Conservation (phyloP, 257 asterid genomes). For the Lycium ferocissimum region DNA sequence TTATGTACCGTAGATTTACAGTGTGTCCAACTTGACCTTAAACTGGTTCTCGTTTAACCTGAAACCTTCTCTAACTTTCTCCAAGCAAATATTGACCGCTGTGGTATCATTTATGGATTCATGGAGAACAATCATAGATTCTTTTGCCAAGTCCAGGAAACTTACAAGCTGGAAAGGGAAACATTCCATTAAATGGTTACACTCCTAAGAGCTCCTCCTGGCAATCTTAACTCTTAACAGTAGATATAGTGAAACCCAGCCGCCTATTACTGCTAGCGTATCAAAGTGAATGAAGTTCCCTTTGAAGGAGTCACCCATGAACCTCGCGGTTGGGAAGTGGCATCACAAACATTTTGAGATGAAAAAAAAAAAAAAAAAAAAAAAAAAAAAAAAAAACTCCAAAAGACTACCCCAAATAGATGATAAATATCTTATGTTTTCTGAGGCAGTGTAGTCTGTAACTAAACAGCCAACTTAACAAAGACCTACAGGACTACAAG, state of each 20-base stretch:
- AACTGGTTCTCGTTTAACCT: not conserved
- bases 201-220: not conserved
- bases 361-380: not conserved
- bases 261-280: not conserved
- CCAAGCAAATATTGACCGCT: not conserved
- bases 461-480: constrained; percentile 4
- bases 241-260: not conserved
- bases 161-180: not conserved
- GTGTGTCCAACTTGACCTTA: not conserved
- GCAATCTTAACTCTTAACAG: not conserved
- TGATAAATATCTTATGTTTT: not conserved
- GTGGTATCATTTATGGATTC: not conserved
- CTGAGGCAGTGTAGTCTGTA: constrained; percentile 1
- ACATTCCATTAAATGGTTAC: not conserved
- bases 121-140: not conserved
- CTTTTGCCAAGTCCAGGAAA: constrained; percentile 2
- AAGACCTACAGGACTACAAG: constrained; percentile 3
- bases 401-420: not conserved
- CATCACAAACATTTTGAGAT: constrained; percentile 10
- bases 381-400: not conserved
- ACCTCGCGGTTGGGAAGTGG: not conserved
- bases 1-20: not conserved
- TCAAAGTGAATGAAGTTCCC: constrained; percentile 11
- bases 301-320: not conserved
- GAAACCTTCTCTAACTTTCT: not conserved